Base-by-base conservation (phyloP, 108 stramenopile genomes). In the Nannochloropsis gaditana region DNA sequence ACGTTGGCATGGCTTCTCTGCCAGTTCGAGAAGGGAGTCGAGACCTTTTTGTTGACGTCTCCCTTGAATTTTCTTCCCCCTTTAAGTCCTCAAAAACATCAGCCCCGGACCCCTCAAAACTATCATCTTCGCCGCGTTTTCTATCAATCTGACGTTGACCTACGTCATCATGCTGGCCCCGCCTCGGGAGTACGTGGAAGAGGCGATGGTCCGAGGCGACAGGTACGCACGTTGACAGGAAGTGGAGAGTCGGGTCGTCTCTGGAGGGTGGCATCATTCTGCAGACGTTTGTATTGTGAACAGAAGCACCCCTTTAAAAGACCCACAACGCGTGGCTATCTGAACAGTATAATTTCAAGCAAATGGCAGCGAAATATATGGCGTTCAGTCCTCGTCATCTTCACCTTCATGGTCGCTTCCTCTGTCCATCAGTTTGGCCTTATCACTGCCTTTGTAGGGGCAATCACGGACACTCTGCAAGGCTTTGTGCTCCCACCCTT, bases 341-440 rank as follows among this genome's bases (percentile, higher is more conserved):
- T 31, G 31, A 31, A 31, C 59, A 73, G 59, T 73, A 3, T 73
- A n/a, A 4, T 73, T n/a, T n/a, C 59, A 73, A 73, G 3, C 15
- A 73, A 73, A n/a, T 73, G 59, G 59, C 59, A 73, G n/a, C 1
- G 59, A 15, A 73, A 73, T n/a, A 73, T 73, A 4, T 73, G 15
- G 59, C 15, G 59, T 15, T 73, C 59, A 15, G 19, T 73, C 59
- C 59, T 73, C n/a, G 59, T 73, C 59, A 73, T n/a, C 15, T 73
- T 73, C 59, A 73, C 59, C 6, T 73, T 73, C n/a, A n/a, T 73
- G n/a, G 59, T 73, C 59, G 59, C 59, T 73, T 73, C 59, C 19
- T n/a, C 59, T n/a, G n/a, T 73, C 59, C 59, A 73, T 73, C 59
- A 73, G 59, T 73, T 73, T n/a, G 59, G 59, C 59, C 59, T 73